phyloP scores from a whole-genome alignment of 768 basidiomycete genomes.

The Astraeus odoratus region DNA sequence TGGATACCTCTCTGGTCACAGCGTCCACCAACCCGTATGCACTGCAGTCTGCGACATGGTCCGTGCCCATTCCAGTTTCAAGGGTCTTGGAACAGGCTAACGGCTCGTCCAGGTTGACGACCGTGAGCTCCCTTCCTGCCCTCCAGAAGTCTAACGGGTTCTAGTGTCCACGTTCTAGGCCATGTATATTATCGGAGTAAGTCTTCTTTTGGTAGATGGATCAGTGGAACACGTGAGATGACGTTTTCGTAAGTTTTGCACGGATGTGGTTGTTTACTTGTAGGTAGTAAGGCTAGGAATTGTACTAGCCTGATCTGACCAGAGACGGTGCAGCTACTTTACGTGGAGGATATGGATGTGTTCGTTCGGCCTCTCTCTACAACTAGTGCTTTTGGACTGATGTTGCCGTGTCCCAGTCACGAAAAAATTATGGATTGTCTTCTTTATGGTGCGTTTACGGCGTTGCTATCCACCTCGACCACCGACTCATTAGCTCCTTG shows the following conservation, averaged over 20 bases:
- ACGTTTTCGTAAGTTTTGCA: not conserved
- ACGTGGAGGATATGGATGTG: conserved; percentile 8
- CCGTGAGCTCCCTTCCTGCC: not conserved
- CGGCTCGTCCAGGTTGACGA: not conserved
- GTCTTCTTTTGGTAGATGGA: not conserved
- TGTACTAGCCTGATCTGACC: not conserved
- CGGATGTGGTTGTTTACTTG: conserved; percentile 6
- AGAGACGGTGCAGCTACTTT: conserved; percentile 3
- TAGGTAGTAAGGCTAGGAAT: not conserved
- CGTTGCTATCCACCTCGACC: not conserved
- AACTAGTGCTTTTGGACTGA: not conserved
- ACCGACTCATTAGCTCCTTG: not conserved
- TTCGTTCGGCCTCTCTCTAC: too few relatives aligned
- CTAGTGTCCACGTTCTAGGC: not conserved
- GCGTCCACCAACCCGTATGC: not conserved
- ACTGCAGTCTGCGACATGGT: conserved; percentile 3
- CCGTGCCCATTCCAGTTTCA: not conserved
- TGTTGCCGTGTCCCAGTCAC: not conserved
- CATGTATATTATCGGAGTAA: conserved; percentile 2
- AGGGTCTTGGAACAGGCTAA: not conserved
- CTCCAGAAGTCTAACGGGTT: not conserved
- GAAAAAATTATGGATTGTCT: not conserved
- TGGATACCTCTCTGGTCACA: conserved; percentile 3
- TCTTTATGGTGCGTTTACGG: conserved; percentile 4
- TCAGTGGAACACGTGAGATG: not conserved